These are phyloP conservation scores for Globisporangium mamillatum DNA, from an alignment of 352 stramenopile genomes.

Conservation along the genomic window DNA sequence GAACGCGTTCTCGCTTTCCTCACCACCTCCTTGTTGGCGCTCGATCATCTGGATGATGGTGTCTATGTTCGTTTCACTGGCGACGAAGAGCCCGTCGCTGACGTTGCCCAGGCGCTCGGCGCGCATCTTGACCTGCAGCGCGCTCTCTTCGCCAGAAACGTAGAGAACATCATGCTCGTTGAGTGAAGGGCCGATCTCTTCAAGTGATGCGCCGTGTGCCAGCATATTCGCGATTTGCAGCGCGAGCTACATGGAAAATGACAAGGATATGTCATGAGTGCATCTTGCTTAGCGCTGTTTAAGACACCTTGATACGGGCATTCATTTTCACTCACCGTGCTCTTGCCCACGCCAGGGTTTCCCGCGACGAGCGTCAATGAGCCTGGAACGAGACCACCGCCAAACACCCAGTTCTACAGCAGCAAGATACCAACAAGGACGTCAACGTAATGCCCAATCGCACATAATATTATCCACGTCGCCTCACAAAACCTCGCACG, in stretches of 20 bases:
- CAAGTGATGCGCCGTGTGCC: slow-evolving; percentile 21
- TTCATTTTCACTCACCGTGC: slow-evolving; percentile 45
- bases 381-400: slow-evolving; percentile 93
- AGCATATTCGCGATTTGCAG: slow-evolving; percentile 93
- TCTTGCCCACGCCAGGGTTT: slow-evolving; percentile 94
- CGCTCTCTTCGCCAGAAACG: slow-evolving; percentile 95
- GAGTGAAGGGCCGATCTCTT: neutral
- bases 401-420: slow-evolving; percentile 91
- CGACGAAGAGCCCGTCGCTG: slow-evolving; percentile 67
- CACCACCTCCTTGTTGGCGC: neutral
- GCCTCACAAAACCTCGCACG: too few relatives aligned
- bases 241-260: slow-evolving; percentile 52
- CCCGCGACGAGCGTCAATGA: slow-evolving; percentile 94
- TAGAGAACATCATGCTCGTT: slow-evolving; percentile 86
- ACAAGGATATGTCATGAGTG: neutral
- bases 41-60: slow-evolving; percentile 57
- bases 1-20: slow-evolving; percentile 28
- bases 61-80: slow-evolving; percentile 85
- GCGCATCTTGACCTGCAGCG: slow-evolving; percentile 93
- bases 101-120: slow-evolving; percentile 82
- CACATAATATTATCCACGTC: too few relatives aligned
- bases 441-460: neutral
- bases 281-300: too few relatives aligned
- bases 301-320: neutral
- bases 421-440: neutral